phyloP scores from a whole-genome alignment of 1,139 yeast species.

The Saccharomyces pastorianus region DNA sequence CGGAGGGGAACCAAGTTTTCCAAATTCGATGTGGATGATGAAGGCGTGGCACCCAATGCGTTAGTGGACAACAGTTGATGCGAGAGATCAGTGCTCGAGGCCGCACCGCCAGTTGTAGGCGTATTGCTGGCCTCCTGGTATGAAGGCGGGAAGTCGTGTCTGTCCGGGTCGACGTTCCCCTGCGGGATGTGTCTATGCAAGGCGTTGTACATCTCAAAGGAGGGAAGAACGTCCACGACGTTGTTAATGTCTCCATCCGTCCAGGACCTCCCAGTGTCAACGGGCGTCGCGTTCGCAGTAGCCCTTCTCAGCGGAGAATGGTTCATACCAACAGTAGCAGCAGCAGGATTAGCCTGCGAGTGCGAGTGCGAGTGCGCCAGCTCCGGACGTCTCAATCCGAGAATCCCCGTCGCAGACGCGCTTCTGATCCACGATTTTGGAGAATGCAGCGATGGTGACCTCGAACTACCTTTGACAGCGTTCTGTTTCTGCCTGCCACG shows the following conservation, averaged over 20 bases:
- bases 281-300: neutral
- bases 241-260: neutral
- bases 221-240: conserved; percentile 23
- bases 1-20: conserved; percentile 12
- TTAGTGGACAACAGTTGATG: conserved; percentile 1
- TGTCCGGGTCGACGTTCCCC: conserved; percentile 23
- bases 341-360: neutral
- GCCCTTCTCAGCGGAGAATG: conserved; percentile 5
- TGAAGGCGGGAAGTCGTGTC: conserved; percentile 22
- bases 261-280: neutral
- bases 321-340: conserved; percentile 1
- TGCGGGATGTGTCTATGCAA: conserved; percentile 25
- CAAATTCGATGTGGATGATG: conserved; percentile 4
- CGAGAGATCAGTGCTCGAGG: conserved; percentile 4
- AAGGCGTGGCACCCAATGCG: neutral
- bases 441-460: conserved; percentile 1
- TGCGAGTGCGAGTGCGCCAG: neutral
- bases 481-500: conserved; percentile 4
- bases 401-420: conserved; percentile 16
- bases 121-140: conserved; percentile 18
- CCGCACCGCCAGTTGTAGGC: conserved; percentile 5
- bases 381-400: conserved; percentile 8
- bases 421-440: conserved; percentile 18
- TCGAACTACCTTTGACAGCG: neutral
- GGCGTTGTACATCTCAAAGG: conserved; percentile 27